Conservation (phyloP, 805 yeast species). For the Dipodascus geniculatus region DNA sequence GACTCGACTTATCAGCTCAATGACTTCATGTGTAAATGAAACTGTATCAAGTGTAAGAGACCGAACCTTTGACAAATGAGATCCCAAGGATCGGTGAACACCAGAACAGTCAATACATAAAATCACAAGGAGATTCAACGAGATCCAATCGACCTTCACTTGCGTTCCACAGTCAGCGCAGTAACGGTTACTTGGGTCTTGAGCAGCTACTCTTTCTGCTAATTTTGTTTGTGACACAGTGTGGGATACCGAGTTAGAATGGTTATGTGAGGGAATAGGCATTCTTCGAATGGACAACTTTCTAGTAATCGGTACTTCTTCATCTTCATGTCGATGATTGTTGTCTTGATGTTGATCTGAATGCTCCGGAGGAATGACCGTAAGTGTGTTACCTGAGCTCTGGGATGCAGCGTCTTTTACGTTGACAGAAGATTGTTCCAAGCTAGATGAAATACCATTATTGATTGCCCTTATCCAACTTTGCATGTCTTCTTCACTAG, state of each 20-base stretch:
- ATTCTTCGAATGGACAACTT: not conserved
- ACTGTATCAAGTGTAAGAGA: conserved; percentile 64
- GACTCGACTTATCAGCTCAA: conserved; percentile 43
- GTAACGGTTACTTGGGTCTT: conserved; percentile 38
- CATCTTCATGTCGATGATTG: not conserved
- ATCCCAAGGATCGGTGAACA: conserved; percentile 76
- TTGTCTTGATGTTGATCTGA: not conserved
- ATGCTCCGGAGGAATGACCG: not conserved
- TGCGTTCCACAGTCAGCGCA: conserved; percentile 75
- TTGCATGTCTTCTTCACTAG: conserved; percentile 51
- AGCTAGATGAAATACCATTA: conserved; percentile 37
- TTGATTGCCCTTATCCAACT: conserved; percentile 58
- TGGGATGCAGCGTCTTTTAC: conserved; percentile 1
- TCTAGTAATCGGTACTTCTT: not conserved
- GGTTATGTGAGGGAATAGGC: not conserved
- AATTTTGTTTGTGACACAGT: conserved; percentile 5
- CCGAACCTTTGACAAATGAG: conserved; percentile 67
- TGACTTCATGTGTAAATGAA: conserved; percentile 45
- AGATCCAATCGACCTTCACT: conserved; percentile 71
- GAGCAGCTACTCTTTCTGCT: conserved; percentile 9
- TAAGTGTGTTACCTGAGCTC: not conserved
- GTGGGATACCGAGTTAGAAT: not conserved
- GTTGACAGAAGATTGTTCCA: conserved; percentile 24
- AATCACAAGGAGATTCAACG: conserved; percentile 57
- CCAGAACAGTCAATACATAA: conserved; percentile 82